A percentile compares a stretch with the other conserved stretches of the same genome.
Conservation (phyloP, 2,329 filamentous ascomycete species). For the Fusarium pseudograminearum region DNA sequence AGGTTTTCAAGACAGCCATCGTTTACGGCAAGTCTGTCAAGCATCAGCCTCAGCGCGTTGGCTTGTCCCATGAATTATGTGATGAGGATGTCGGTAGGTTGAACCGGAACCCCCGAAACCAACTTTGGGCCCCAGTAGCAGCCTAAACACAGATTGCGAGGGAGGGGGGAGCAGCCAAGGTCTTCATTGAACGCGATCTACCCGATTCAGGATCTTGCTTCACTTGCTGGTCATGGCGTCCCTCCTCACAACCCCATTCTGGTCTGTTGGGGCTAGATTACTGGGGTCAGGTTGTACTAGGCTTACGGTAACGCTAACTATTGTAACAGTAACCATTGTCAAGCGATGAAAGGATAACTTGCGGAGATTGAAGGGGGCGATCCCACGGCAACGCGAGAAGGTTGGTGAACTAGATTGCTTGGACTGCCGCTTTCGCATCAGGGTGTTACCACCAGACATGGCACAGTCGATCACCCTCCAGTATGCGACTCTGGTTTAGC, state of each 20-base stretch:
- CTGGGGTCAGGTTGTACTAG: conserved; percentile 27
- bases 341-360: conserved; percentile 71
- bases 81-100: conserved; percentile 96
- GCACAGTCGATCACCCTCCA: conserved; percentile 29
- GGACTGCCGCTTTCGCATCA: conserved; percentile 40
- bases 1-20: conserved; percentile 94
- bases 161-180: conserved; percentile 21
- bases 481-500: conserved; percentile 28
- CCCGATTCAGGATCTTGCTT: conserved; percentile 42
- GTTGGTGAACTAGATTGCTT: conserved; percentile 35
- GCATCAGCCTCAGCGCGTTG: conserved; percentile 97
- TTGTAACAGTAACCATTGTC: conserved; percentile 65
- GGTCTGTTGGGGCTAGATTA: conserved; percentile 22
- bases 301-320: conserved; percentile 45
- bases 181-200: conserved; percentile 35
- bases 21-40: conserved; percentile 99
- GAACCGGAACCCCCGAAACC: conserved; percentile 19
- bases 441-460: conserved; percentile 36
- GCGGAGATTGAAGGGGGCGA: conserved; percentile 41
- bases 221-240: conserved; percentile 28
- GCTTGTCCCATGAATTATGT: conserved; percentile 87
- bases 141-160: conserved; percentile 23
- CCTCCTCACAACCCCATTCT: conserved; percentile 31
- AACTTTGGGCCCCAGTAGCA: conserved; percentile 23
- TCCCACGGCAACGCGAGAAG: conserved; percentile 38